phyloP scores from a whole-genome alignment of 1,284 basidiomycete species.

The Naganishia liquefaciens region DNA sequence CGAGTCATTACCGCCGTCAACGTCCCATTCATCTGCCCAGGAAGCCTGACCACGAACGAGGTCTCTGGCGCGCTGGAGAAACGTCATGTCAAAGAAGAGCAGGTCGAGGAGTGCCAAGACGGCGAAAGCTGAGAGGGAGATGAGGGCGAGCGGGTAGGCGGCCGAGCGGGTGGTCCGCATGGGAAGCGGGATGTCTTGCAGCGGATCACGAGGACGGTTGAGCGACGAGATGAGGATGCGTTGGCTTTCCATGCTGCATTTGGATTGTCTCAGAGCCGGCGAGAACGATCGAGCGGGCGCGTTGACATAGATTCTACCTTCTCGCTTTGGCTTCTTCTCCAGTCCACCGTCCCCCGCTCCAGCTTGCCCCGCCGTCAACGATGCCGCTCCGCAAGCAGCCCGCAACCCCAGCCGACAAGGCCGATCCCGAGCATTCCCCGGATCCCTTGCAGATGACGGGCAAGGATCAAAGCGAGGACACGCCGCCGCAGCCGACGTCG shows the following conservation, averaged over 20 bases:
- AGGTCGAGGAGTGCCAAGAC: background rate
- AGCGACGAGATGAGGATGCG: too few species aligned
- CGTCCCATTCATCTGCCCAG: background rate
- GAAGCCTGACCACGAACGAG: conserved; percentile 1
- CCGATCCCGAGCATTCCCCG: conserved; percentile 8
- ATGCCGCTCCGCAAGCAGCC: conserved; percentile 7
- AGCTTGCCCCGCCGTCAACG: background rate
- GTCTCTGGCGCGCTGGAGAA: conserved; percentile 8
- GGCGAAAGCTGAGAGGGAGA: background rate
- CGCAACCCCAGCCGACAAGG: background rate
- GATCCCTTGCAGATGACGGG: conserved; percentile 21
- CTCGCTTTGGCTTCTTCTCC: background rate
- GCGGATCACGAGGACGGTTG: too few species aligned
- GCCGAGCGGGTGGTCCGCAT: conserved; percentile 5
- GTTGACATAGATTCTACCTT: conserved; percentile 15
- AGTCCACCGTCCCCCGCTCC: background rate
- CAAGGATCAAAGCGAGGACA: background rate
- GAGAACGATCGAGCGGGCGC: conserved; percentile 1
- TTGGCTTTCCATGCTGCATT: too few species aligned
- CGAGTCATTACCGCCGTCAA: background rate
- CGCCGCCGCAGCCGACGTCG: background rate
- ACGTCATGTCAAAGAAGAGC: conserved; percentile 20
- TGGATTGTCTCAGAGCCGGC: background rate
- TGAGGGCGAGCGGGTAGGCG: background rate
- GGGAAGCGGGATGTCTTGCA: background rate